Conservation (phyloP, 2,329 filamentous ascomycete genomes). For the Alternaria sp. region DNA sequence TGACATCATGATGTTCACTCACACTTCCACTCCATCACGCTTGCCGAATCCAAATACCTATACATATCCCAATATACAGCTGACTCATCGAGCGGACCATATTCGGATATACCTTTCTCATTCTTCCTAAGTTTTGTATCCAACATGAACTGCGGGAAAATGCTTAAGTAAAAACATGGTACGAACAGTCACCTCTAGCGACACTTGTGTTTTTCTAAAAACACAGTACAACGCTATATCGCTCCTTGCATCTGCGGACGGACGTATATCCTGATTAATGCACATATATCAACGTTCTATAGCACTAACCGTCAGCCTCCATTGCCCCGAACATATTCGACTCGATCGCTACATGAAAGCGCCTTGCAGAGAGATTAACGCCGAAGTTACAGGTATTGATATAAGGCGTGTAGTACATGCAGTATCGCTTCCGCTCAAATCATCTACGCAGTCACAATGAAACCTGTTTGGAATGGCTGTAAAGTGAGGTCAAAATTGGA, state of each 20-base stretch:
- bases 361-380: background rate
- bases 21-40: background rate
- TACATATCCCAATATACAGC: background rate
- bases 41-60: background rate
- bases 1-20: slow-evolving; percentile 13
- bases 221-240: background rate
- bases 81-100: background rate
- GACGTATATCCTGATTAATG: background rate
- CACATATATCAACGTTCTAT: background rate
- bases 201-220: background rate
- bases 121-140: background rate
- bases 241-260: background rate
- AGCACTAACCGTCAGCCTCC: background rate
- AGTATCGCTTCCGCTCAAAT: background rate
- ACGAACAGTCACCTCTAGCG: background rate
- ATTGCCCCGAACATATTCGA: too few species aligned
- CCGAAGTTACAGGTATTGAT: background rate
- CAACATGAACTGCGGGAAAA: background rate
- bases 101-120: background rate
- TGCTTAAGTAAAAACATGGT: background rate
- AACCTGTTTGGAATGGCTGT: background rate
- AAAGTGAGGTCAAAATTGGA: background rate
- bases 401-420: background rate
- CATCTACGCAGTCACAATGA: background rate
- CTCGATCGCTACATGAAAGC: background rate